Conservation (phyloP, 129 eudicot species). For the Calendula officinalis region DNA sequence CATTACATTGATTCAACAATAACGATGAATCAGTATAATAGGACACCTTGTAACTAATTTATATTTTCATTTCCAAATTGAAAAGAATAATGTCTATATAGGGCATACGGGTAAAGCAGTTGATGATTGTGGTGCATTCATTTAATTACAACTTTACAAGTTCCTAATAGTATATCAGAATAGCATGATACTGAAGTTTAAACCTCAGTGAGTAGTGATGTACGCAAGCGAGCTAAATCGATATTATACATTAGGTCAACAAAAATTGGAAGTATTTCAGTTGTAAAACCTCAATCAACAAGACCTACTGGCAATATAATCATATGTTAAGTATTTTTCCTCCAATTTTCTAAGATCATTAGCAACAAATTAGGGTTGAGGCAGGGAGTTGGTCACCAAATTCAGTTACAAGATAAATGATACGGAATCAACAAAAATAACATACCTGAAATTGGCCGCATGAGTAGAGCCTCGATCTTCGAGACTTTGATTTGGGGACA, state of each 20-base stretch:
- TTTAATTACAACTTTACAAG: too few relatives aligned
- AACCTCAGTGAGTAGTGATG: background rate
- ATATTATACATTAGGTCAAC: conserved; percentile 1
- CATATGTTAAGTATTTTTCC: background rate
- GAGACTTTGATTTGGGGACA: conserved; percentile 46
- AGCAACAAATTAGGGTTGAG: background rate
- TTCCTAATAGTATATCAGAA: too few relatives aligned
- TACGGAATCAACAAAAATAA: background rate
- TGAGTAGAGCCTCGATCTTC: conserved; percentile 65
- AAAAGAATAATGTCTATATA: too few relatives aligned
- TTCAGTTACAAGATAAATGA: background rate
- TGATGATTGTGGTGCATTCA: too few relatives aligned
- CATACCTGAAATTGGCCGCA: conserved; percentile 32
- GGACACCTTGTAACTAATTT: too few relatives aligned
- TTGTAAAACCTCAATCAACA: conserved; percentile 19
- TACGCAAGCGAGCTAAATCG: conserved; percentile 3
- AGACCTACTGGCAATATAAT: conserved; percentile 1
- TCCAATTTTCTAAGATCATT: background rate
- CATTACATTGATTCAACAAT: too few relatives aligned
- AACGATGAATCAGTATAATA: too few relatives aligned
- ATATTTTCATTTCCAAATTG: too few relatives aligned
- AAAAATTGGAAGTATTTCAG: conserved; percentile 10
- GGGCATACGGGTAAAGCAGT: too few relatives aligned
- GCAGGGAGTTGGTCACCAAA: conserved; percentile 2
- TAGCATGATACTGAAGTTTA: background rate